Evolutionary conservation across 164 flowering plant genomes (phyloP).

Genomic region (Vitis riparia): DNA sequence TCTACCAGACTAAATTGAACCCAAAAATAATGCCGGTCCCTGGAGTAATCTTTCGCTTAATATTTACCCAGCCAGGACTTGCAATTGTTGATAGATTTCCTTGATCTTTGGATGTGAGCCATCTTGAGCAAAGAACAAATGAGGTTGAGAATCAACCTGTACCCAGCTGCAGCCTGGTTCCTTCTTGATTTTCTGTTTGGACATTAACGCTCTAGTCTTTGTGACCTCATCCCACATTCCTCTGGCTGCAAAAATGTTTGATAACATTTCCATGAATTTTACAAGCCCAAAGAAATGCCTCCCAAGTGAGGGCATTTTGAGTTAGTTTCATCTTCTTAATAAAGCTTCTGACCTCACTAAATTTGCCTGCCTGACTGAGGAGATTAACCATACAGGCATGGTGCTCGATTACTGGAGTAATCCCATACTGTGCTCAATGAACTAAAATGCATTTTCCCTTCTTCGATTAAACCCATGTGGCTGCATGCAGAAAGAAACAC

Average conservation of each 20-base stretch:
- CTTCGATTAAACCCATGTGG: slow-evolving; percentile 46
- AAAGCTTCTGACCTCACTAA: slow-evolving; percentile 43
- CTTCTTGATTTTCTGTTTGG: slow-evolving; percentile 44
- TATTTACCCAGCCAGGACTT: slow-evolving; percentile 23
- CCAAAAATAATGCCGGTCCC: no score
- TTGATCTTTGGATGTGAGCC: slow-evolving; percentile 40
- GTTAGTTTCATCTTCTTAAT: slow-evolving; percentile 35
- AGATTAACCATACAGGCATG: slow-evolving; percentile 59
- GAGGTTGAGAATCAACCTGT: slow-evolving; percentile 42
- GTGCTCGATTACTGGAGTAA: slow-evolving; percentile 51
- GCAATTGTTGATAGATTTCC: slow-evolving; percentile 44
- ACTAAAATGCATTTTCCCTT: slow-evolving; percentile 40
- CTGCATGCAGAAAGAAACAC: slow-evolving; percentile 57
- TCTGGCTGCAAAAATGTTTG: slow-evolving; percentile 55
- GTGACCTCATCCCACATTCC: slow-evolving; percentile 58
- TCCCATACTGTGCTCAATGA: slow-evolving; percentile 34
- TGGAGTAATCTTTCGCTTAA: no score
- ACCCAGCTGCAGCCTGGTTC: slow-evolving; percentile 73
- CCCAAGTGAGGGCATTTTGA: slow-evolving; percentile 46
- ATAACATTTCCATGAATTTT: slow-evolving; percentile 47
- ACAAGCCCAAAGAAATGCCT: slow-evolving; percentile 57
- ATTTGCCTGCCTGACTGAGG: slow-evolving; percentile 54
- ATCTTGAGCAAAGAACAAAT: slow-evolving; percentile 51
- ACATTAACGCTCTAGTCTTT: slow-evolving; percentile 41
- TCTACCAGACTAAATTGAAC: no score